phyloP scores from a whole-genome alignment of 805 yeast genomes.

The Nakazawaea populi region DNA sequence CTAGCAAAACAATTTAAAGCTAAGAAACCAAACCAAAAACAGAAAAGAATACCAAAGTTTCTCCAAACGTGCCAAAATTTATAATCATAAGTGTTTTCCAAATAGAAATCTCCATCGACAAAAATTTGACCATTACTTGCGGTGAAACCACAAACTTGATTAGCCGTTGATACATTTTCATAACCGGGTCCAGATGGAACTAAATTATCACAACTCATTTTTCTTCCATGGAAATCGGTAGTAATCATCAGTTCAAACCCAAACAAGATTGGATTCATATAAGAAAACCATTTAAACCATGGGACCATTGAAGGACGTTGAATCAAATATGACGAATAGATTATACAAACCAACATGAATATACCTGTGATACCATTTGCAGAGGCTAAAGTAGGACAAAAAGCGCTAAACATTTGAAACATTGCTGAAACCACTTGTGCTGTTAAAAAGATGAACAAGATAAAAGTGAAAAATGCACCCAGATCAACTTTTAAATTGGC shows the following conservation, averaged over 20 bases:
- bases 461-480: conserved; percentile 48
- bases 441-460: conserved; percentile 36
- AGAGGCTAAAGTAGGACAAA: conserved; percentile 40
- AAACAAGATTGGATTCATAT: conserved; percentile 50
- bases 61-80: conserved; percentile 66
- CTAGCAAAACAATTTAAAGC: conserved; percentile 20
- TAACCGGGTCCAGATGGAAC: conserved; percentile 60
- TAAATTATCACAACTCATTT: conserved; percentile 44
- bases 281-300: conserved; percentile 68
- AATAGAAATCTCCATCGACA: conserved; percentile 49
- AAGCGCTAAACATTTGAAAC: conserved; percentile 50
- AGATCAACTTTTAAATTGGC: conserved; percentile 41
- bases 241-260: conserved; percentile 60
- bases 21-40: conserved; percentile 35
- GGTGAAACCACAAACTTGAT: conserved; percentile 45
- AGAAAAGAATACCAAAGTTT: conserved; percentile 55
- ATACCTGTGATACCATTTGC: conserved; percentile 62
- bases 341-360: conserved; percentile 38
- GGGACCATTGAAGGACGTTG: conserved; percentile 57
- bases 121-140: conserved; percentile 25
- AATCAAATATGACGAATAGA: conserved; percentile 64
- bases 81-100: conserved; percentile 42
- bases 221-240: conserved; percentile 56
- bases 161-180: conserved; percentile 26
- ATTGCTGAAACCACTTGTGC: conserved; percentile 43